Evolutionary conservation across 2,329 filamentous ascomycete genomes (phyloP), one percentile per base, ranked within the genome.

Genomic region (Cordyceps fumosorosea): DNA sequence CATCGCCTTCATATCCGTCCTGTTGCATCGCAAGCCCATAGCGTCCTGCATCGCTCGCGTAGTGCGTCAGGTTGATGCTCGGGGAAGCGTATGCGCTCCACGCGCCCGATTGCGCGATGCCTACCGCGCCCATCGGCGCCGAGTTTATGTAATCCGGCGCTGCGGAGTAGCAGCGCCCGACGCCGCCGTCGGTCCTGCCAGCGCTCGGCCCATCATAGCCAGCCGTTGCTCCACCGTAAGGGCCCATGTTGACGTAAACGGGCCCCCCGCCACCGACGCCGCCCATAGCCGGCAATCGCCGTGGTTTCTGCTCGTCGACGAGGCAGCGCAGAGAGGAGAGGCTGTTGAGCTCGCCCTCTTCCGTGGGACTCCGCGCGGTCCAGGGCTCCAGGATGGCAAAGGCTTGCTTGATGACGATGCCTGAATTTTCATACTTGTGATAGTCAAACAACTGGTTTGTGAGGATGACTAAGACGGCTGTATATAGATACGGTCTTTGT

Each of bases 391-490:
- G 2, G 10, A 52, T 52, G 4, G 18, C 10, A 12, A 59, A 59
- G 26, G 56, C 56, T 12, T 77, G 75, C 0, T 66, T 64, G 48
- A 81, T 76, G 1, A 74, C 75, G n/a, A 67, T 67, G 0, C 68
- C 70, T 37, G 80, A 80, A 8, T 72, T 72, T 0, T 75, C 69
- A 22, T 80, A 80, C 34, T 74, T 69, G 66, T 80, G 82, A 22
- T 85, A 71, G 1, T 72, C 74, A 3, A 78, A 79, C 66, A 85
- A 84, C 63, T 84, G 81, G 67, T 85, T 86, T 66, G 81, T 82
- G 51, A 84, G 70, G 3, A 85, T 74, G 37, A 85, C 75, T 2
- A 86, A 74, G 0, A 78, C 75, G 0, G 83, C 80, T 5, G 82
- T 76, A 64, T 85, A 85, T 47, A 86, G 74, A 60, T 82, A 84